These are phyloP conservation scores for Colletotrichum lini DNA, from an alignment of 2,329 filamentous ascomycete species.

Conservation along the genomic window DNA sequence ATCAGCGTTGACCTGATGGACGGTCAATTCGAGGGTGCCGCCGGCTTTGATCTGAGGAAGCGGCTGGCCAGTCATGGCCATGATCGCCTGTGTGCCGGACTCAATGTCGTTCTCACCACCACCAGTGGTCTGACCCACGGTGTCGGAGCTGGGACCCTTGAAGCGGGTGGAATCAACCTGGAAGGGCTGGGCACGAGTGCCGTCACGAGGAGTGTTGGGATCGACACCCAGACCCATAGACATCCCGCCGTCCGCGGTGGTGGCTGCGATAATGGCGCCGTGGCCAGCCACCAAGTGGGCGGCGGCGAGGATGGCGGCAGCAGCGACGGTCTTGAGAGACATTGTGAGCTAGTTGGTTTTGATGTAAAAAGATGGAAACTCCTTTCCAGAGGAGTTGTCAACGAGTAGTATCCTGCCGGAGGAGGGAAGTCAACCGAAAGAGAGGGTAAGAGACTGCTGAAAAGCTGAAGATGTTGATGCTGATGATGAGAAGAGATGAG, in stretches of 20 bases:
- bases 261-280: conserved; percentile 70
- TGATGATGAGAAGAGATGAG: conserved; percentile 27
- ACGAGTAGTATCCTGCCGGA: conserved; percentile 40
- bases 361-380: conserved; percentile 20
- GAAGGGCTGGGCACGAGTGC: conserved; percentile 71
- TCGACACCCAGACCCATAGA: conserved; percentile 68
- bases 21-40: conserved; percentile 71
- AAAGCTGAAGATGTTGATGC: conserved; percentile 29
- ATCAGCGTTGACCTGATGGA: conserved; percentile 44
- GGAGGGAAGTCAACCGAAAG: conserved; percentile 30
- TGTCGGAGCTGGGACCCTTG: conserved; percentile 64
- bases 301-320: conserved; percentile 65
- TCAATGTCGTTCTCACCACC: conserved; percentile 70
- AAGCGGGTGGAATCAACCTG: conserved; percentile 76
- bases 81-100: conserved; percentile 69
- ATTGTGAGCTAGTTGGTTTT: conserved; percentile 45
- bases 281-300: conserved; percentile 72
- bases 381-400: conserved; percentile 40
- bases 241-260: conserved; percentile 69
- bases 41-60: conserved; percentile 73
- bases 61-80: conserved; percentile 67
- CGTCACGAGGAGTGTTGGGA: conserved; percentile 71
- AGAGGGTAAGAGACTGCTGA: conserved; percentile 36
- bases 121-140: conserved; percentile 71
- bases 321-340: conserved; percentile 51